Base-by-base conservation (phyloP, 208 protist genomes). In the Acanthamoeba healyi region DNA sequence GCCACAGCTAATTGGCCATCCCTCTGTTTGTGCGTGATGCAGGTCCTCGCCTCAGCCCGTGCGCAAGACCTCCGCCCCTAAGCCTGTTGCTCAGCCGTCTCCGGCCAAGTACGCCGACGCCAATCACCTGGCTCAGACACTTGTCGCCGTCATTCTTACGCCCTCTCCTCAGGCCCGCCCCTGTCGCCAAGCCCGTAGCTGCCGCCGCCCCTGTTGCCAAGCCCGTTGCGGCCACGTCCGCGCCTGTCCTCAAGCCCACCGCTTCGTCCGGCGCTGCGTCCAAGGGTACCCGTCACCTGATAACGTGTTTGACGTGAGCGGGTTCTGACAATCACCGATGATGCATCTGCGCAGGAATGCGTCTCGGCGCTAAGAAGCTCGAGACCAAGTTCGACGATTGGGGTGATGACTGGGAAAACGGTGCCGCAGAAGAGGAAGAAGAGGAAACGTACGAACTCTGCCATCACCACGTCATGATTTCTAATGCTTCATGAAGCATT, bases 331-430 rank as follows among this genome's bases (percentile, higher is more conserved):
- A 40, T 46, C 40, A 24, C 34, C 17, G 24, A 14, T 12, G 40
- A 0, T 9, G 38, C 6, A 51, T 49, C 22, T 61, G 22, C 51
- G 26, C 15, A 49, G 49, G 49, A 15, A 72, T 90, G 54, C 54
- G 82, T 5, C 58, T 63, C n/a, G 82, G 58, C 12, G 54, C 54
- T 14, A 90, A 70, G 82, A 70, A 63, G 32, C 54, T 90, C 6
- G 54, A 90, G 82, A 17, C 82, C 54, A 90, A 90, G 56, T 72
- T 90, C 54, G 82, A 70, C 34, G 82, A 70, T 42, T 70, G 82
- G 49, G 54, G 81, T 15, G 44, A 70, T 29, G 82, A 90, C 12
- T 70, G 54, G 82, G 82, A 90, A 0, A 70, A 70, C 22, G 29
- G 5, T 6, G 32, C 36, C 32, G 12, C 49, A 6, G 81, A 89